Evolutionary conservation across 2,329 filamentous ascomycete species (phyloP).

Genomic region (Graphiopsis chlorocephala): DNA sequence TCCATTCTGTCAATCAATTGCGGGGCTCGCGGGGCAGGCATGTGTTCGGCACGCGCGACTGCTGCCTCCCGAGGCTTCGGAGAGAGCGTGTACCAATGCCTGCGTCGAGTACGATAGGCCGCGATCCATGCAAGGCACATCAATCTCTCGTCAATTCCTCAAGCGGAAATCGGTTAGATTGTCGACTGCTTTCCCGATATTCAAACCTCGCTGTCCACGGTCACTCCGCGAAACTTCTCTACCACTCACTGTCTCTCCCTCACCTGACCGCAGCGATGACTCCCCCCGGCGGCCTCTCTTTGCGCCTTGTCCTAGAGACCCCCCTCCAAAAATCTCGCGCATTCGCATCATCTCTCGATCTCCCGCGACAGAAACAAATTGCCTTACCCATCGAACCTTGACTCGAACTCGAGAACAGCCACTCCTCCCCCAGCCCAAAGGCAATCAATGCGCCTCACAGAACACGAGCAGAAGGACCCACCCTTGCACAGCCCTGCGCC

Average conservation of each 20-base stretch:
- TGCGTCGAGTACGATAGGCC: not conserved
- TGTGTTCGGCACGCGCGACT: not conserved
- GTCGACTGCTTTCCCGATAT: not conserved
- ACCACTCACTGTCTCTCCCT: not conserved
- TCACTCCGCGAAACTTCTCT: not conserved
- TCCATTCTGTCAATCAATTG: not conserved
- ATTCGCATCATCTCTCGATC: not conserved
- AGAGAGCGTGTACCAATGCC: not conserved
- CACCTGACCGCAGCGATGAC: not conserved
- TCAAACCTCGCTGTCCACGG: not conserved
- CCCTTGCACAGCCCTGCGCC: not conserved
- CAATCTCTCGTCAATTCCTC: not conserved
- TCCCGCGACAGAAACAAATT: not conserved
- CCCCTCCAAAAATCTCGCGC: not conserved
- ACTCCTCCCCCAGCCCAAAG: not conserved
- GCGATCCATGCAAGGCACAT: not conserved
- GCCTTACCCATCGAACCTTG: not conserved
- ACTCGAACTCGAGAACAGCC: not conserved
- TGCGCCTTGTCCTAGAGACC: not conserved
- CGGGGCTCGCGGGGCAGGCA: not conserved
- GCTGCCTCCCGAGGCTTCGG: not conserved
- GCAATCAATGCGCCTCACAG: not conserved
- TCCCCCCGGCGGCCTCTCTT: not conserved
- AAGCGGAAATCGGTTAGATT: not conserved
- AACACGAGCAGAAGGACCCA: constrained; percentile 41